Conservation (phyloP, 306 rosid species). For the Medicago ruthenica region DNA sequence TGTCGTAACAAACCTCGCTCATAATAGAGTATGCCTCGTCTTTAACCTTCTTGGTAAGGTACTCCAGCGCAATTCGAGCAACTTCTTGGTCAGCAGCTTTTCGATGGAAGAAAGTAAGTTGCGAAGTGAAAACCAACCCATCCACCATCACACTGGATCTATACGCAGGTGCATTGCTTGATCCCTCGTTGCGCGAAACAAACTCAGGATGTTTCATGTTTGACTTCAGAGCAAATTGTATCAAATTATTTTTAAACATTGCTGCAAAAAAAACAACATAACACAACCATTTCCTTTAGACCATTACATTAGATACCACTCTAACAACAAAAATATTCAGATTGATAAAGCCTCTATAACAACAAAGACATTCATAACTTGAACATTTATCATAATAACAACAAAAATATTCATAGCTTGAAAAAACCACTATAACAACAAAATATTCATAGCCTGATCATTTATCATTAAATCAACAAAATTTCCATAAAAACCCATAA, state of each 20-base stretch:
- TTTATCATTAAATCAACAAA: too few relatives aligned
- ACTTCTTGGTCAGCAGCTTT: constrained; percentile 64
- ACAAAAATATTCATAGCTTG: too few relatives aligned
- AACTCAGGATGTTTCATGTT: not conserved
- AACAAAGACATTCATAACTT: too few relatives aligned
- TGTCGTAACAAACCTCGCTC: constrained; percentile 46
- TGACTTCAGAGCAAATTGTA: not conserved
- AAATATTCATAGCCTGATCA: too few relatives aligned
- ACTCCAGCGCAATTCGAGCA: constrained; percentile 54
- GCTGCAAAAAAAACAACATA: not conserved
- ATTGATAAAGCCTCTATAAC: too few relatives aligned
- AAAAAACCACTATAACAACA: too few relatives aligned
- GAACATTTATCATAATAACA: too few relatives aligned
- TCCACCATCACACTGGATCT: constrained; percentile 53
- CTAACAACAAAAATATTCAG: not conserved
- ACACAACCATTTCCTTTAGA: not conserved
- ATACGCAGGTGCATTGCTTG: constrained; percentile 32
- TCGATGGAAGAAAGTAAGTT: constrained; percentile 34
- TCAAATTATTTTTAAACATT: not conserved
- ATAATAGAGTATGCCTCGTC: constrained; percentile 47
- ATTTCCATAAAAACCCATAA: not conserved
- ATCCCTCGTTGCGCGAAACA: constrained; percentile 46
- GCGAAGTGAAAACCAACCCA: constrained; percentile 45
- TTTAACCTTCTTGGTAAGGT: constrained; percentile 25
- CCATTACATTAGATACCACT: not conserved